Evolutionary conservation across 345 rosid species (phyloP).

Genomic region (Corymbia maculata): DNA sequence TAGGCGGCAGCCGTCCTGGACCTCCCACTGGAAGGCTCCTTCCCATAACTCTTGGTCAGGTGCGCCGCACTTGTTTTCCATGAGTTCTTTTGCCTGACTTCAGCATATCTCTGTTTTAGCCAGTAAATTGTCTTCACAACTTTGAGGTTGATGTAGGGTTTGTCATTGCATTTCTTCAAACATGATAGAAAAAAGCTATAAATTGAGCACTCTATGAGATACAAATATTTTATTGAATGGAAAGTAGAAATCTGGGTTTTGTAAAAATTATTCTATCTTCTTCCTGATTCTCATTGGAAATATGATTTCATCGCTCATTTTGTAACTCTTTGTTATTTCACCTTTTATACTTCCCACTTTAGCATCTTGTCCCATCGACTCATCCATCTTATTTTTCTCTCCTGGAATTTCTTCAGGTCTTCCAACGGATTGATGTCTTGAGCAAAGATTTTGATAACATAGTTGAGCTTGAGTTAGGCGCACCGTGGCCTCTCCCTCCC

Average conservation of each 20-base stretch:
- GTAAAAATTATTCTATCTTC: neutral
- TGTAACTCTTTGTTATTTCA: neutral
- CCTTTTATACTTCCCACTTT: neutral
- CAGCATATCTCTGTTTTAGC: neutral
- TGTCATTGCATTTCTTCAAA: neutral
- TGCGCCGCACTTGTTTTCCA: neutral
- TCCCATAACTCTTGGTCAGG: constrained; percentile 93
- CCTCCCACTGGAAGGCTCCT: constrained; percentile 81
- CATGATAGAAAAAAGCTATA: neutral
- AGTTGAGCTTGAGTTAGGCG: constrained; percentile 74
- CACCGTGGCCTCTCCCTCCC: constrained; percentile 88
- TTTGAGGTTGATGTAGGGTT: neutral
- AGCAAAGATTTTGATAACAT: constrained; percentile 90
- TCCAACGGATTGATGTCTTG: constrained; percentile 77
- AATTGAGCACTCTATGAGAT: neutral
- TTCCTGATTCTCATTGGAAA: neutral
- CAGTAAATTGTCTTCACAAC: neutral
- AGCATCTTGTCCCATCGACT: neutral
- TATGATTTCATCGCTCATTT: neutral
- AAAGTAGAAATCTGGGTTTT: neutral
- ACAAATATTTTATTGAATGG: neutral
- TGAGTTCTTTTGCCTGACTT: neutral
- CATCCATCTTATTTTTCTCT: neutral
- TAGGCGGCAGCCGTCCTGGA: constrained; percentile 94
- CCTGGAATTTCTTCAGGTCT: constrained; percentile 34